Evolutionary conservation across 2,329 filamentous ascomycete species (phyloP).

Genomic region (Rosellinia necatrix): DNA sequence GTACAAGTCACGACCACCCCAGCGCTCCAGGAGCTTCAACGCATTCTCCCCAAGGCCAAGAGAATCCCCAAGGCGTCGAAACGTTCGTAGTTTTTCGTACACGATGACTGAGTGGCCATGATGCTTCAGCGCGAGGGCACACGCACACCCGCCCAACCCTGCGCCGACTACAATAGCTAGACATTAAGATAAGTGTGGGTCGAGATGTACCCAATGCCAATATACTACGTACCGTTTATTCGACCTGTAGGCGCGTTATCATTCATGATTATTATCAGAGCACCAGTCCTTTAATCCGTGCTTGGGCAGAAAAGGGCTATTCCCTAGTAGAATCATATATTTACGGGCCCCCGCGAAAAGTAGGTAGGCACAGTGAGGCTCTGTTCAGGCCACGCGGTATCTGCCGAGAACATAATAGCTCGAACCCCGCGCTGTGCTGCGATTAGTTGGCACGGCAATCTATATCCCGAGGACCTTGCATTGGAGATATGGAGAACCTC

Average conservation of each 20-base stretch:
- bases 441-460: conserved; percentile 13
- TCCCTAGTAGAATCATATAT: background rate
- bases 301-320: background rate
- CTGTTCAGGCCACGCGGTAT: background rate
- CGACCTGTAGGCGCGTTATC: background rate
- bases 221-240: conserved; percentile 15
- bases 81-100: conserved; percentile 50
- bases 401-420: conserved; percentile 13
- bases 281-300: background rate
- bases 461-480: conserved; percentile 4
- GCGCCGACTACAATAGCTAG: conserved; percentile 55
- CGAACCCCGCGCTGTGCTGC: conserved; percentile 16
- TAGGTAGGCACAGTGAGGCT: background rate
- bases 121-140: conserved; percentile 52
- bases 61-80: conserved; percentile 51
- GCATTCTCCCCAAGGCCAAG: conserved; percentile 54
- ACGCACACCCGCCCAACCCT: conserved; percentile 53
- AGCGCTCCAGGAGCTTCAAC: conserved; percentile 49
- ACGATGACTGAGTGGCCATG: conserved; percentile 50
- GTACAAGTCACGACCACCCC: conserved; percentile 47
- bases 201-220: background rate
- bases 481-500: background rate
- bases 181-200: background rate
- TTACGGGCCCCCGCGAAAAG: background rate
- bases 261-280: conserved; percentile 1